A percentile compares a stretch with the other conserved stretches of the same genome.
These are phyloP conservation scores for Cytospora piceicola DNA, from an alignment of 2,329 filamentous ascomycete species.

Conservation along the genomic window DNA sequence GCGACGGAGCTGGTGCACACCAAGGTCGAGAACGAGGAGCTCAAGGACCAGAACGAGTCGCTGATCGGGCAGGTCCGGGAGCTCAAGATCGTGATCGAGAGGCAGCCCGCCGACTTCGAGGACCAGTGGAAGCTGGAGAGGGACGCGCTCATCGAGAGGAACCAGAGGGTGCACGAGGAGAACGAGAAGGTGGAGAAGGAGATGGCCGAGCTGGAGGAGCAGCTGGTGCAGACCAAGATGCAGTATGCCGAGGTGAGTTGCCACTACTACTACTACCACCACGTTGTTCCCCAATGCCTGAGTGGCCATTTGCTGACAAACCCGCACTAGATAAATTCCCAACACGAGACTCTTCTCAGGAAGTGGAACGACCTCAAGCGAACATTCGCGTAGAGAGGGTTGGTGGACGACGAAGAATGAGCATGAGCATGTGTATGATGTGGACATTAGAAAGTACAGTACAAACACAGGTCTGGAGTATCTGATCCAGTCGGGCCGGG, in stretches of 20 bases:
- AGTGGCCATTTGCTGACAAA: conserved; percentile 4
- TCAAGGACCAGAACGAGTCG: conserved; percentile 88
- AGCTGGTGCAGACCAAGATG: conserved; percentile 93
- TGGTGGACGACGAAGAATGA: not conserved
- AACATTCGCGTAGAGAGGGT: conserved; percentile 46
- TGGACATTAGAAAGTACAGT: not conserved
- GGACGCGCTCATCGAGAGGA: conserved; percentile 88
- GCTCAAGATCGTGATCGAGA: conserved; percentile 83
- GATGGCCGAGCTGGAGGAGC: conserved; percentile 87
- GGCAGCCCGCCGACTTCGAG: conserved; percentile 88
- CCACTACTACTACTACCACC: not conserved
- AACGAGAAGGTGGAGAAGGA: conserved; percentile 88
- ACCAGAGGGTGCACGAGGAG: conserved; percentile 91
- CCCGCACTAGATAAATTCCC: conserved; percentile 64
- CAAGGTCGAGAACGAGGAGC: conserved; percentile 90
- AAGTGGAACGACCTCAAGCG: conserved; percentile 77
- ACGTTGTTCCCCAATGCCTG: not conserved
- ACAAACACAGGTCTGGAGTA: not conserved
- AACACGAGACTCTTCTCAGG: conserved; percentile 72
- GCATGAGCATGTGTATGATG: not conserved
- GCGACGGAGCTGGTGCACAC: conserved; percentile 89
- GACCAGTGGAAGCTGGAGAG: conserved; percentile 80
- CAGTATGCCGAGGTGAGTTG: conserved; percentile 86
- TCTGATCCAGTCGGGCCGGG: conserved; percentile 9
- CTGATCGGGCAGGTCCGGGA: conserved; percentile 84